Evolutionary conservation across 371 early-diverging fungal genomes (phyloP).

Genomic region (Mucor saturninus): DNA sequence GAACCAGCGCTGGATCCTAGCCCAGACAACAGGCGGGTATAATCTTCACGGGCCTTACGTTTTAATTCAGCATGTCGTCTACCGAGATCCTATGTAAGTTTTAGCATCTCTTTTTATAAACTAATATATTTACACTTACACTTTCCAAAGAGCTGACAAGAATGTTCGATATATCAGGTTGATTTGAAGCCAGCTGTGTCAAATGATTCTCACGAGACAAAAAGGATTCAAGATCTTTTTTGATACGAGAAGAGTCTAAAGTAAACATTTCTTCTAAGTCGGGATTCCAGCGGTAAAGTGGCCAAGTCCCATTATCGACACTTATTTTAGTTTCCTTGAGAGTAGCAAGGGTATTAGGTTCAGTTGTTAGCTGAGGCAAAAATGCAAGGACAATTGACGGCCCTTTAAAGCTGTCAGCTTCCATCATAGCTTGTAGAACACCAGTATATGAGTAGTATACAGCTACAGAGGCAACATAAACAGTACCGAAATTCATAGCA

Average conservation of each 20-base stretch:
- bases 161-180: conserved; percentile 61
- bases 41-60: conserved; percentile 58
- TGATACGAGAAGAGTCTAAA: conserved; percentile 85
- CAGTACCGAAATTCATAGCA: conserved; percentile 88
- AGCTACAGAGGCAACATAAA: conserved; percentile 89
- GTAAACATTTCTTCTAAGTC: conserved; percentile 62
- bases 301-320: conserved; percentile 90
- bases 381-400: conserved; percentile 90
- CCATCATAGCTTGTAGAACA: conserved; percentile 79
- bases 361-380: conserved; percentile 61
- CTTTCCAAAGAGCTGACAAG: conserved; percentile 52
- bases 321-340: conserved; percentile 86
- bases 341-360: conserved; percentile 61
- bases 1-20: conserved; percentile 61
- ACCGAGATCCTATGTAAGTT: conserved; percentile 35
- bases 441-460: conserved; percentile 84
- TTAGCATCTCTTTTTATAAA: neutral
- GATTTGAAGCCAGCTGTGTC: conserved; percentile 65
- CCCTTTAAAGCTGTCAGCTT: conserved; percentile 88
- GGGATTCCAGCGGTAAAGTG: conserved; percentile 93
- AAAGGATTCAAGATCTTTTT: conserved; percentile 76
- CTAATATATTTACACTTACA: conserved; percentile 25
- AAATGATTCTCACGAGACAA: conserved; percentile 80
- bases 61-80: conserved; percentile 54
- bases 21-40: conserved; percentile 63